Conservation (phyloP, 345 rosid genomes). For the Chamaenerion angustifolium region DNA sequence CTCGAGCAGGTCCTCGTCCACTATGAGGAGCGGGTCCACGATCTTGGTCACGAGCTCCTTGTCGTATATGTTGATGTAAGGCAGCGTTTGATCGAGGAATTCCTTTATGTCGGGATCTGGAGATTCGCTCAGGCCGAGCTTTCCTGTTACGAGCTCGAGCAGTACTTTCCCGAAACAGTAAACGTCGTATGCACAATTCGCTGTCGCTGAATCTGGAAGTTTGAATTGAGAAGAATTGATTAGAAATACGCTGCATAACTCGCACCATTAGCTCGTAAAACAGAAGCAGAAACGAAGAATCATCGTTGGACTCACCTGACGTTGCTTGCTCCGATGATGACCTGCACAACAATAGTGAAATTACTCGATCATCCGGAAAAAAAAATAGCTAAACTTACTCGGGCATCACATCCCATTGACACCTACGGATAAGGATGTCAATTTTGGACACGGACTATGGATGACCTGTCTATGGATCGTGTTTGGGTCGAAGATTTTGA, state of each 20-base stretch:
- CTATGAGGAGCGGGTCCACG: slow-evolving; percentile 71
- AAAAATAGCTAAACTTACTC: no score
- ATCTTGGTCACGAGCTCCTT: slow-evolving; percentile 87
- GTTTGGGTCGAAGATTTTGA: no score
- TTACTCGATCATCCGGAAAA: no score
- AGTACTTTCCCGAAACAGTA: slow-evolving; percentile 94
- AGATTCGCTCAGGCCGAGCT: slow-evolving; percentile 64
- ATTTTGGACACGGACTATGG: no score
- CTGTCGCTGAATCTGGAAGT: slow-evolving; percentile 41
- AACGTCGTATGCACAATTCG: slow-evolving; percentile 68
- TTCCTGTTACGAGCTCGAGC: slow-evolving; percentile 92
- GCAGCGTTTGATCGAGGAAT: slow-evolving; percentile 60
- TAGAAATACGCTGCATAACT: neutral
- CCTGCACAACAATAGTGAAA: slow-evolving; percentile 55
- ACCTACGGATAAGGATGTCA: no score
- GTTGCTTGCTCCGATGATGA: slow-evolving; percentile 58
- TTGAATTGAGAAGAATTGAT: slow-evolving; percentile 1
- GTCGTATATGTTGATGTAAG: slow-evolving; percentile 69
- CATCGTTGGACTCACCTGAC: slow-evolving; percentile 38
- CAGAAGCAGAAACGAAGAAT: neutral
- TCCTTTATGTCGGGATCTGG: slow-evolving; percentile 48
- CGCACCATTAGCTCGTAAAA: neutral
- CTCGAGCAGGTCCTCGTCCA: slow-evolving; percentile 87
- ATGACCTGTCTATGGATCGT: no score
- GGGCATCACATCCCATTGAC: no score